A percentile compares a stretch with the other conserved stretches of the same genome.
These are phyloP conservation scores for Hortaea werneckii DNA, from an alignment of 2,329 filamentous ascomycete species.

Conservation along the genomic window DNA sequence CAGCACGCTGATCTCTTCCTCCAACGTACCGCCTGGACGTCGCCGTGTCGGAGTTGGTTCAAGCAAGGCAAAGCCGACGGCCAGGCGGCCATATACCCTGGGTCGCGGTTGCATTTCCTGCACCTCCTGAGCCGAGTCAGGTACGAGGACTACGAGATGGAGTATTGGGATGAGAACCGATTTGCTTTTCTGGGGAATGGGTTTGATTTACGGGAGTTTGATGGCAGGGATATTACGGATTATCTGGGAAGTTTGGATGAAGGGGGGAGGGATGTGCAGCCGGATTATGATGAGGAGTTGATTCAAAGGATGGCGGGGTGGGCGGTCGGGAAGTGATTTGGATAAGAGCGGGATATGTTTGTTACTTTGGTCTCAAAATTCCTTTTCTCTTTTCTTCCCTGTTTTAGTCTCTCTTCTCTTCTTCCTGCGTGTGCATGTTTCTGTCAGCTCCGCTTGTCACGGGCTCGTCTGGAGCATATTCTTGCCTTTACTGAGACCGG, in stretches of 20 bases:
- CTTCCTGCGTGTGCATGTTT: too few relatives aligned
- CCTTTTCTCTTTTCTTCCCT: too few relatives aligned
- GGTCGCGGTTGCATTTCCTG: slow-evolving; percentile 29
- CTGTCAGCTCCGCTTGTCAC: too few relatives aligned
- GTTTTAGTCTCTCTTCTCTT: too few relatives aligned
- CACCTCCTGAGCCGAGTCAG: slow-evolving; percentile 27
- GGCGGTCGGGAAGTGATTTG: slow-evolving; percentile 11
- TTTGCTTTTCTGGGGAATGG: slow-evolving; percentile 36
- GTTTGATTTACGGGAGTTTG: slow-evolving; percentile 35
- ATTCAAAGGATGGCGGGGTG: slow-evolving; percentile 29
- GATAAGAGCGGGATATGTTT: not conserved
- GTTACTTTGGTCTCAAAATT: too few relatives aligned
- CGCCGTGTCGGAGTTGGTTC: slow-evolving; percentile 27
- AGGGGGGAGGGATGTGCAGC: slow-evolving; percentile 30
- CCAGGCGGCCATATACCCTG: slow-evolving; percentile 31
- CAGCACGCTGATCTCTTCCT: slow-evolving; percentile 33
- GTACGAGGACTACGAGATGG: slow-evolving; percentile 35
- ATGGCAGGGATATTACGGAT: slow-evolving; percentile 38
- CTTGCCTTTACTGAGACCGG: too few relatives aligned
- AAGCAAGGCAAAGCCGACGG: slow-evolving; percentile 28
- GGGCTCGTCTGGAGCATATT: too few relatives aligned
- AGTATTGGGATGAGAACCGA: slow-evolving; percentile 29
- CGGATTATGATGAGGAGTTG: slow-evolving; percentile 31
- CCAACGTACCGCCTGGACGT: slow-evolving; percentile 28
- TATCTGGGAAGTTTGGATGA: slow-evolving; percentile 33